Conservation (phyloP, 2,329 filamentous ascomycete species). For the Pseudopyricularia javanii region DNA sequence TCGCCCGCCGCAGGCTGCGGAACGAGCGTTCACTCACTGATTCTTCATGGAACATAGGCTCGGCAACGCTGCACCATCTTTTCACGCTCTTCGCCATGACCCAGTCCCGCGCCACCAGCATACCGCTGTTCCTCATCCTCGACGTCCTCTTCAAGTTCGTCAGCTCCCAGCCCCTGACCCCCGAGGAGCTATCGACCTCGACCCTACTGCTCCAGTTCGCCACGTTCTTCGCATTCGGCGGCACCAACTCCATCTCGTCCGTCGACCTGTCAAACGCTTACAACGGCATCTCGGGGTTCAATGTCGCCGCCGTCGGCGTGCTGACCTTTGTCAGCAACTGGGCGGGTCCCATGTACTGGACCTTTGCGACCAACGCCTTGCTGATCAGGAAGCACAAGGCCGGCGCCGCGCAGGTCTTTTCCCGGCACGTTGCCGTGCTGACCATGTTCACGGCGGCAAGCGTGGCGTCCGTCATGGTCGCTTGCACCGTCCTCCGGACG, state of each 20-base stretch:
- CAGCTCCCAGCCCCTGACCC: conserved; percentile 30
- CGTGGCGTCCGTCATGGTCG: conserved; percentile 68
- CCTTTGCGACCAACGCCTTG: conserved; percentile 49
- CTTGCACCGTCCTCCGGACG: conserved; percentile 70
- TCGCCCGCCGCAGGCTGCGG: conserved; percentile 7
- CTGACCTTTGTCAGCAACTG: conserved; percentile 86
- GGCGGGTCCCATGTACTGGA: conserved; percentile 85
- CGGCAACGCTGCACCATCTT: conserved; percentile 51
- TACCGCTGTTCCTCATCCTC: conserved; percentile 73
- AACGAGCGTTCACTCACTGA: not conserved
- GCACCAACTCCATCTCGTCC: conserved; percentile 91
- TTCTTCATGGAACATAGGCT: conserved; percentile 10
- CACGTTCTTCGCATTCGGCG: conserved; percentile 82
- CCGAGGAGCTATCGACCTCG: conserved; percentile 52
- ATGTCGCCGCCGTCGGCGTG: conserved; percentile 64
- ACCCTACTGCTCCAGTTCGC: conserved; percentile 67
- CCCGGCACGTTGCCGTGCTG: conserved; percentile 45
- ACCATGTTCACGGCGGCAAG: conserved; percentile 60
- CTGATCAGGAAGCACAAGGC: conserved; percentile 28
- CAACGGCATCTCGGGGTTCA: conserved; percentile 78
- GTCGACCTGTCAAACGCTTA: conserved; percentile 91
- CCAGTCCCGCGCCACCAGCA: conserved; percentile 74
- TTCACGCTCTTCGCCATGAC: conserved; percentile 72
- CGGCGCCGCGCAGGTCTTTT: conserved; percentile 16
- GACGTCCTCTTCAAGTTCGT: conserved; percentile 43